phyloP scores from a whole-genome alignment of 179 eudicot genomes.

The Spergularia azorica region DNA sequence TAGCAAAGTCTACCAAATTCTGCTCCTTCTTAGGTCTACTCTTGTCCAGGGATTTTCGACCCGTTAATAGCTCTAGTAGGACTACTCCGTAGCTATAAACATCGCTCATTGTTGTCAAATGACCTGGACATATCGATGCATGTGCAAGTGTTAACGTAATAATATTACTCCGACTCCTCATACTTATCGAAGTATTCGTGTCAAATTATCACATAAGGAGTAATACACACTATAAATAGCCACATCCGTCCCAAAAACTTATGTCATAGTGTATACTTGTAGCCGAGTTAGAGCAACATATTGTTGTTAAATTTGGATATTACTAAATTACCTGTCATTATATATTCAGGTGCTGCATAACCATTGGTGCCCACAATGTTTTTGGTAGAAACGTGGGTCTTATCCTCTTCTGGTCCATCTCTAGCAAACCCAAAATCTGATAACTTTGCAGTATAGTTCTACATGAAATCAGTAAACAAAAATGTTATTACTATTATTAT shows the following conservation, averaged over 20 bases:
- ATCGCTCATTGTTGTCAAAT: conserved; percentile 84
- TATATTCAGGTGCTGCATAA: conserved; percentile 87
- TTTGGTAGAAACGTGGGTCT: conserved; percentile 61
- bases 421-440: conserved; percentile 91
- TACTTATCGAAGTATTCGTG: too few relatives aligned
- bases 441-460: conserved; percentile 79
- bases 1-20: conserved; percentile 70
- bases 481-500: neutral
- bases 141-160: neutral
- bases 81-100: conserved; percentile 94
- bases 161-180: neutral
- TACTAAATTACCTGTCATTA: conserved; percentile 68
- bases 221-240: neutral
- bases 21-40: conserved; percentile 64
- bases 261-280: neutral
- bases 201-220: too few relatives aligned
- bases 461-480: neutral
- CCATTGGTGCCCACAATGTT: conserved; percentile 86
- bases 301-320: neutral
- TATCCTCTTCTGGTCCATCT: conserved; percentile 86
- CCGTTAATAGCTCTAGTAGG: conserved; percentile 73
- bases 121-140: conserved; percentile 45
- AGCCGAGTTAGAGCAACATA: neutral
- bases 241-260: neutral
- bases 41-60: conserved; percentile 65